phyloP scores from a whole-genome alignment of 495 filamentous ascomycete genomes.

The Lasiosphaeria ovina region DNA sequence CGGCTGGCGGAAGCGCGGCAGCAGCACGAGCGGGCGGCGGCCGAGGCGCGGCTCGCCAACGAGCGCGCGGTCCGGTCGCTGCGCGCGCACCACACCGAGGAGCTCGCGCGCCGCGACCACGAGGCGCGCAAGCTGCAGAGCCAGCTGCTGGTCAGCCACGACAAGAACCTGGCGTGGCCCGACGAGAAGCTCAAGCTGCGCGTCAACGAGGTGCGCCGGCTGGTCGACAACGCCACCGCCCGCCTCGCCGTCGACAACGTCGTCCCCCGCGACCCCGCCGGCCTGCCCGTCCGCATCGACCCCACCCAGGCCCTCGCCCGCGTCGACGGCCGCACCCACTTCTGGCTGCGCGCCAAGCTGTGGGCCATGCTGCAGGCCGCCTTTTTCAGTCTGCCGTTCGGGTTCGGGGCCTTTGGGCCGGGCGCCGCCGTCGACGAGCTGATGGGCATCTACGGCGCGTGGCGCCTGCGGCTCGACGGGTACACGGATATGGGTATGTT shows the following conservation, averaged over 20 bases:
- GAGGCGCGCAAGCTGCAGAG: constrained; percentile 3
- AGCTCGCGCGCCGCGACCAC: not conserved
- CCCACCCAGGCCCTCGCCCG: not conserved
- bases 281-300: not conserved
- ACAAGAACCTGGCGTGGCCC: constrained; percentile 8
- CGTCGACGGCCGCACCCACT: not conserved
- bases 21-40: not conserved
- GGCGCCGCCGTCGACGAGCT: not conserved
- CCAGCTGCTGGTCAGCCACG: constrained; percentile 1
- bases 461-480: not conserved
- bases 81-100: not conserved
- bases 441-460: not conserved
- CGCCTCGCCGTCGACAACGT: constrained; percentile 1
- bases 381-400: not conserved
- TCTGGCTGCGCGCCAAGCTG: not conserved
- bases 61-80: not conserved
- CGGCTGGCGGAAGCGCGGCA: not conserved
- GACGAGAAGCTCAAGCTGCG: constrained; percentile 8
- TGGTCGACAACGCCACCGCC: not conserved
- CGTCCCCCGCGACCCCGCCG: not conserved
- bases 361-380: constrained; percentile 4
- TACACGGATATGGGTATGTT: not conserved
- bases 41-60: not conserved
- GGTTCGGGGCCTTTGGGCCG: constrained; percentile 3
- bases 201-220: not conserved